Conservation (phyloP, 345 rosid genomes). For the Litchi chinensis region DNA sequence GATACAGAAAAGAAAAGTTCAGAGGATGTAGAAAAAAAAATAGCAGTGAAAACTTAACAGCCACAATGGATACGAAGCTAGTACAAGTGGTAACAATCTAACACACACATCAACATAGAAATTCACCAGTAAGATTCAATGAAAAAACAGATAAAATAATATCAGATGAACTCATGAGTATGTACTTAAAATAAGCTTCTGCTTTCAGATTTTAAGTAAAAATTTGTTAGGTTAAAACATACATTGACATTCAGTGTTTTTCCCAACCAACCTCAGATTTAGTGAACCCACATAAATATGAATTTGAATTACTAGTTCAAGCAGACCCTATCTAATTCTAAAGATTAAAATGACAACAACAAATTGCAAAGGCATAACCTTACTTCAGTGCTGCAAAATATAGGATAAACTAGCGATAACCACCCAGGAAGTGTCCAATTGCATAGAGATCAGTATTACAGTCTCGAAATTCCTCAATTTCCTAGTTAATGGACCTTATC, state of each 20-base stretch:
- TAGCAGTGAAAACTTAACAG: neutral
- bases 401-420: neutral
- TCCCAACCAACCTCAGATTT: neutral
- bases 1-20: neutral
- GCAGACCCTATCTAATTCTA: neutral
- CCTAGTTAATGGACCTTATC: neutral
- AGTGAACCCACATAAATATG: neutral
- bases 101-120: neutral
- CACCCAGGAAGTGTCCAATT: neutral
- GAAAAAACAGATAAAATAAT: neutral
- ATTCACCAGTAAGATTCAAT: neutral
- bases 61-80: neutral
- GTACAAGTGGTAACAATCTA: neutral
- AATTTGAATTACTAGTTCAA: neutral
- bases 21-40: neutral
- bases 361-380: neutral
- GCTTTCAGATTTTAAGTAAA: neutral
- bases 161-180: neutral
- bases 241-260: neutral
- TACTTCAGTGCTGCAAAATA: neutral
- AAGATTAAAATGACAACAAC: neutral
- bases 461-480: neutral
- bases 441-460: neutral
- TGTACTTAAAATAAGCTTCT: neutral
- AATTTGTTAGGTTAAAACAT: neutral